These are phyloP conservation scores for Penicillium egyptiacum DNA, from an alignment of 495 filamentous ascomycete species.

Conservation along the genomic window DNA sequence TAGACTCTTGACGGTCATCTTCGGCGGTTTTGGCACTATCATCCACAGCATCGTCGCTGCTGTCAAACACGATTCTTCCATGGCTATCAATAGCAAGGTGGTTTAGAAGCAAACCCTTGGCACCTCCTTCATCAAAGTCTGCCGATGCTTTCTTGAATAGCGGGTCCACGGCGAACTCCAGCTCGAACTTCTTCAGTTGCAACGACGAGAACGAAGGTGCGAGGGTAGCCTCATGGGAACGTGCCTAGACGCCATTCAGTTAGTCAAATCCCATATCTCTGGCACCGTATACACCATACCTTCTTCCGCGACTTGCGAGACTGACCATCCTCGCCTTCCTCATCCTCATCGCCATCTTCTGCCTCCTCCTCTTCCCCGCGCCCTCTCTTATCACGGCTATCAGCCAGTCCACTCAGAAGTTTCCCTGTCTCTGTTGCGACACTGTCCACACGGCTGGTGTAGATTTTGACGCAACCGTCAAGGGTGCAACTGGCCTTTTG, in stretches of 20 bases:
- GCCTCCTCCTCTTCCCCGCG: slow-evolving; percentile 62
- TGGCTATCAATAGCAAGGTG: slow-evolving; percentile 89
- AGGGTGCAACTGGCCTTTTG: slow-evolving; percentile 97
- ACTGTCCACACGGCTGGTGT: slow-evolving; percentile 96
- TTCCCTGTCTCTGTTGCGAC: slow-evolving; percentile 97
- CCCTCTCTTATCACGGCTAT: slow-evolving; percentile 79
- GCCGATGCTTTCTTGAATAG: slow-evolving; percentile 98
- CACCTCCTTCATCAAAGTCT: slow-evolving; percentile 97
- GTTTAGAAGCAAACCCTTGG: slow-evolving; percentile 92
- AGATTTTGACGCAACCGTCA: slow-evolving; percentile 99
- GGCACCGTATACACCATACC: slow-evolving; percentile 36
- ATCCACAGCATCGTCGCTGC: slow-evolving; percentile 86
- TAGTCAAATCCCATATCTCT: not conserved
- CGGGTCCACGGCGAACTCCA: slow-evolving; percentile 95
- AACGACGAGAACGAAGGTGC: slow-evolving; percentile 83
- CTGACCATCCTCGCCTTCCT: slow-evolving; percentile 77
- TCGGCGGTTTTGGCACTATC: slow-evolving; percentile 54
- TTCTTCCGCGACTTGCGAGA: slow-evolving; percentile 75
- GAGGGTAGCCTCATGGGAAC: slow-evolving; percentile 88
- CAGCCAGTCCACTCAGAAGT: slow-evolving; percentile 89
- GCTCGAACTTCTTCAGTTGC: slow-evolving; percentile 94
- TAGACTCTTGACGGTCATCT: slow-evolving; percentile 32
- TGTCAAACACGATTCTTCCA: slow-evolving; percentile 95
- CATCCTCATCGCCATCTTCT: slow-evolving; percentile 68
- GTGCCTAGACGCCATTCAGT: slow-evolving; percentile 49